A percentile compares a stretch with the other conserved stretches of the same genome.
Conservation (phyloP, 768 basidiomycete genomes). For the Dioszegia hungarica region DNA sequence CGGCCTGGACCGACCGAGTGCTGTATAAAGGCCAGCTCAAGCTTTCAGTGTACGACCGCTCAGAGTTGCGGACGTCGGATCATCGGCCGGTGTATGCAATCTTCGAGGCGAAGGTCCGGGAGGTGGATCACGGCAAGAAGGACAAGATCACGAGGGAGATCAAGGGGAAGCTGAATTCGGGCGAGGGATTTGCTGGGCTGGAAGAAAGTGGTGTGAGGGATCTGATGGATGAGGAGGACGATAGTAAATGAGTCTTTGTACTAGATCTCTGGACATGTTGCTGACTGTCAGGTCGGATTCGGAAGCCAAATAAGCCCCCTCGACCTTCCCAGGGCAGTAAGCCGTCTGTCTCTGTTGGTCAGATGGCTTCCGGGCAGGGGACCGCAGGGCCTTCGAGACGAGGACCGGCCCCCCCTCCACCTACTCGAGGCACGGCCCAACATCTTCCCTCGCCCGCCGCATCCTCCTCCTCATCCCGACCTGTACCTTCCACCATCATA, state of each 20-base stretch:
- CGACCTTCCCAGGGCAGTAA: too few species aligned
- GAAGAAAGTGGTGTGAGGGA: slow-evolving; percentile 15
- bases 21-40: slow-evolving; percentile 75
- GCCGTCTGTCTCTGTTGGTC: too few species aligned
- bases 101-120: slow-evolving; percentile 70
- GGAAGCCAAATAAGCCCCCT: too few species aligned
- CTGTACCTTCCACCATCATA: background rate
- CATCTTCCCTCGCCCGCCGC: background rate
- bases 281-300: too few species aligned
- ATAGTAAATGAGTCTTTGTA: slow-evolving; percentile 14
- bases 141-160: slow-evolving; percentile 53
- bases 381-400: background rate
- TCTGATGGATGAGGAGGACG: slow-evolving; percentile 9
- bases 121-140: slow-evolving; percentile 73
- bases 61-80: slow-evolving; percentile 85
- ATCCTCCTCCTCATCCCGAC: background rate
- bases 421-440: background rate
- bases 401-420: background rate
- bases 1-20: slow-evolving; percentile 98
- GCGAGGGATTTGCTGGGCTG: slow-evolving; percentile 11
- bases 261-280: too few species aligned
- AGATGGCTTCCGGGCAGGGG: background rate
- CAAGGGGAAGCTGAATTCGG: slow-evolving; percentile 7
- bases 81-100: slow-evolving; percentile 90
- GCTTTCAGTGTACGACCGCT: slow-evolving; percentile 71